A percentile compares a stretch with the other conserved stretches of the same genome.
These are phyloP conservation scores for Seminavis robusta DNA, from an alignment of 108 stramenopile species.

Conservation along the genomic window DNA sequence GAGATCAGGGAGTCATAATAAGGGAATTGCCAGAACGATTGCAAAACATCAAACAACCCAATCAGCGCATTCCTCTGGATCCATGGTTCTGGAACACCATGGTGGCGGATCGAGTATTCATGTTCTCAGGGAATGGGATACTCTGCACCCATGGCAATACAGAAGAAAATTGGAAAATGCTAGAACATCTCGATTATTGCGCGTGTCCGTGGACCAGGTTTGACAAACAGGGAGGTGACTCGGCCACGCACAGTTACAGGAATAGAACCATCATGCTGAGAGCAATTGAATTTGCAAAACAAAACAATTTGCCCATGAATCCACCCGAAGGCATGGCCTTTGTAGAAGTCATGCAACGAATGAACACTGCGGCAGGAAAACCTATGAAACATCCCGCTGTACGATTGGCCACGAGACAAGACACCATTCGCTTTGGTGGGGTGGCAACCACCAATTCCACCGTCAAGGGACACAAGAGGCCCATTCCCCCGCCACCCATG, in stretches of 20 bases:
- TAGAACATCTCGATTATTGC: slow-evolving; percentile 25
- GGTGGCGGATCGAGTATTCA: slow-evolving; percentile 37
- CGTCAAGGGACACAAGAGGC: not conserved
- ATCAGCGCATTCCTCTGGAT: slow-evolving; percentile 35
- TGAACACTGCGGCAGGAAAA: slow-evolving; percentile 3
- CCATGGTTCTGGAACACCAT: slow-evolving; percentile 48
- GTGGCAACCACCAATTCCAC: not conserved
- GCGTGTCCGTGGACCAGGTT: slow-evolving; percentile 28
- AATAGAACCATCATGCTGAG: slow-evolving; percentile 41
- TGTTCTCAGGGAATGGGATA: slow-evolving; percentile 53
- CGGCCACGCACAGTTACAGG: slow-evolving; percentile 32
- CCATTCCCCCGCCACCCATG: slow-evolving; percentile 25
- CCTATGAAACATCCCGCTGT: not conserved
- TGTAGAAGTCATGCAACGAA: slow-evolving; percentile 23
- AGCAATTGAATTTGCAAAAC: slow-evolving; percentile 1
- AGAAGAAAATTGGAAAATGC: slow-evolving; percentile 1
- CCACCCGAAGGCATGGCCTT: slow-evolving; percentile 23
- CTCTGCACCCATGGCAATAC: slow-evolving; percentile 31
- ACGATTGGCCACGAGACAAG: slow-evolving; percentile 9
- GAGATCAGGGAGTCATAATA: slow-evolving; percentile 23
- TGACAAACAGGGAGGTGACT: slow-evolving; percentile 43
- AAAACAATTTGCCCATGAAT: not conserved
- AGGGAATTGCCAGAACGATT: slow-evolving; percentile 30
- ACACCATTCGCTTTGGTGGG: slow-evolving; percentile 35
- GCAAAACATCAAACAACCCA: not conserved